Base-by-base conservation (phyloP, 2,329 filamentous ascomycete genomes). In the Monosporascus sp. region DNA sequence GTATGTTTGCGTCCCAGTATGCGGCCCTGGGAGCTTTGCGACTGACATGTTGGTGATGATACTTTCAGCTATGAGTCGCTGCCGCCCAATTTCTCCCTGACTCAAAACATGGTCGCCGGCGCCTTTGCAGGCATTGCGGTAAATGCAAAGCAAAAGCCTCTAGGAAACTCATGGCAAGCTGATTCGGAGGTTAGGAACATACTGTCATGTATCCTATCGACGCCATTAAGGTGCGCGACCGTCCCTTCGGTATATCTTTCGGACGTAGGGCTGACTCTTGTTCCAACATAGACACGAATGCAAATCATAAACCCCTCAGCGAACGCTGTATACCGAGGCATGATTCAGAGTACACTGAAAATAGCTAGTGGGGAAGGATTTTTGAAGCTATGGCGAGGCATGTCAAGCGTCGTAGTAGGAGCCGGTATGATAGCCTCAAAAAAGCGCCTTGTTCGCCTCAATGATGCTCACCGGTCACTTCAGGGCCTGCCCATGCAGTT, bases 121-220 rank as follows among this genome's bases (percentile, higher is more conserved):
- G 94, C 94, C 62, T 97, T 97, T 74, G 94, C 94, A 55, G 94
- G 94, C 63, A 95, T 97, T 74, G 90, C 92, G 65, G 90, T 95
- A 85, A 64, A 86, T 68, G 25, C 35, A 47, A 62, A 37, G 37
- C 31, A 37, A 31, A 31, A 24, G 35, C 18, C 20, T 38, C 38
- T 20, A n/a, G 43, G 18, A 6, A 48, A 24, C 35, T 35, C 20
- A 37, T 43, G 48, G 15, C 20, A 46, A 55, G 60, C 59, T 63
- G 55, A 63, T 50, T 50, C 25, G 37, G 25, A 25, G 22, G 56
- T 49, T 62, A 97, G 92, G 93, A 97, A 76, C 93, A 97, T 73
- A 95, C 93, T 55, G 92, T 96, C 65, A 97, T 99, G 94, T 99
- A 99, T 70, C 94, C 94, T 20, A 89, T 99, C 68, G 94, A 99